Base-by-base conservation (phyloP, 345 rosid genomes). In the Gossypium herbaceum region DNA sequence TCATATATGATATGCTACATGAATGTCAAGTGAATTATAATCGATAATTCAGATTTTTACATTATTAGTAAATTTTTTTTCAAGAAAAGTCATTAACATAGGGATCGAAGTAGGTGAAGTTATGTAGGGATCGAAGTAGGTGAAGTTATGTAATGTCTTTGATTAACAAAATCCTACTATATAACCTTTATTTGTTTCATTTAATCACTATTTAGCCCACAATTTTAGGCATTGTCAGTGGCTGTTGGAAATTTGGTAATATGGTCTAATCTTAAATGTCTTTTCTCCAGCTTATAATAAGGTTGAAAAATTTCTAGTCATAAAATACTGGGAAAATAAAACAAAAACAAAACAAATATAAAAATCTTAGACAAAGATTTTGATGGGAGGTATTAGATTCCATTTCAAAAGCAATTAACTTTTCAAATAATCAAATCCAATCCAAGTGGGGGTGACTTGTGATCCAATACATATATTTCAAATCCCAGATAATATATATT, bases 211-310 rank as follows among this genome's bases (percentile, higher is more conserved):
- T 51, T 29, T 29, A 70, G 4, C 73, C 73, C 73, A 25, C 73
- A 51, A 17, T 27, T 70, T 70, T 10, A 70, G 47, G 27, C 61
- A 17, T 70, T 34, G 48, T 52, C 25, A 51, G 58, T 27, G 25
- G 16, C 5, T 51, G 8, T 51, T 17, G 9, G 17, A 27, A n/a
- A 52, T 16, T 51, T 48, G 50, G 47, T 69, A n/a, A 52, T 16
- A 27, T 68, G 50, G 60, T 69, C 73, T 52, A 51, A 16, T 69
- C 60, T 69, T 51, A 17, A 69, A 69, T 41, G 73, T 69, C 60
- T 17, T 69, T 27, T 69, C 73, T 27, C 47, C 60, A 2, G 25
- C 60, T 69, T 69, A 50, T 50, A 27, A 69, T 50, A 68, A 68
- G 50, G 22, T 25, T 68, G 1, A 24, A 65, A 65, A 65, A 6